These are phyloP conservation scores for Botrytis squamosa DNA, from an alignment of 2,329 filamentous ascomycete genomes.

Conservation along the genomic window DNA sequence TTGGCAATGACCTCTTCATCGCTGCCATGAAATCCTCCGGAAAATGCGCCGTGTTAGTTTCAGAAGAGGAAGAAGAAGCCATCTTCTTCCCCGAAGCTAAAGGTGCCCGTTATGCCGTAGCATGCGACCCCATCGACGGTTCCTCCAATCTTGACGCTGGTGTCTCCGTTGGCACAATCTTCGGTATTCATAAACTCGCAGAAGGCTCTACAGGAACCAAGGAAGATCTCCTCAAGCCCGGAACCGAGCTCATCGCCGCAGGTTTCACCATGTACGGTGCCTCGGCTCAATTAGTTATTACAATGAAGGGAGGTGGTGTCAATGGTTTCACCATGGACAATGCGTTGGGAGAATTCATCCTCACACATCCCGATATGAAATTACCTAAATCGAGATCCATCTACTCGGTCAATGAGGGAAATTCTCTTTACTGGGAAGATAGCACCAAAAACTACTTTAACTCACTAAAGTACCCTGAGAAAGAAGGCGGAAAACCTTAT, in stretches of 20 bases:
- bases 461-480: conserved; percentile 76
- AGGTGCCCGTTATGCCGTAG: conserved; percentile 86
- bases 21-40: conserved; percentile 91
- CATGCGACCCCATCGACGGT: conserved; percentile 97
- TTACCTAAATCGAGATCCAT: conserved; percentile 79
- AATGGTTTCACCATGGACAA: conserved; percentile 99
- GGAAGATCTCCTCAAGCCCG: conserved; percentile 85
- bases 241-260: conserved; percentile 85
- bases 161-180: conserved; percentile 97
- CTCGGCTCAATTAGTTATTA: conserved; percentile 92
- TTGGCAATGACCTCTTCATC: conserved; percentile 97
- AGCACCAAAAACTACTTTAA: conserved; percentile 85
- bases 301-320: conserved; percentile 87
- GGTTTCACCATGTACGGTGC: conserved; percentile 99
- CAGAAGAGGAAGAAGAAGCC: conserved; percentile 92
- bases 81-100: conserved; percentile 78
- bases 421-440: conserved; percentile 94
- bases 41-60: conserved; percentile 89
- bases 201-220: conserved; percentile 72
- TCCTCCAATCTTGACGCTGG: conserved; percentile 97
- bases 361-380: conserved; percentile 92
- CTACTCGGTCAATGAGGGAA: conserved; percentile 98
- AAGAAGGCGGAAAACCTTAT: conserved; percentile 78
- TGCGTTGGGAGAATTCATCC: conserved; percentile 95
- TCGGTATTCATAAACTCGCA: conserved; percentile 86